A percentile compares a stretch with the other conserved stretches of the same genome.
phyloP scores from a whole-genome alignment of 2,329 filamentous ascomycete species.

The Ophiocordyceps camponoti-rufipedis region DNA sequence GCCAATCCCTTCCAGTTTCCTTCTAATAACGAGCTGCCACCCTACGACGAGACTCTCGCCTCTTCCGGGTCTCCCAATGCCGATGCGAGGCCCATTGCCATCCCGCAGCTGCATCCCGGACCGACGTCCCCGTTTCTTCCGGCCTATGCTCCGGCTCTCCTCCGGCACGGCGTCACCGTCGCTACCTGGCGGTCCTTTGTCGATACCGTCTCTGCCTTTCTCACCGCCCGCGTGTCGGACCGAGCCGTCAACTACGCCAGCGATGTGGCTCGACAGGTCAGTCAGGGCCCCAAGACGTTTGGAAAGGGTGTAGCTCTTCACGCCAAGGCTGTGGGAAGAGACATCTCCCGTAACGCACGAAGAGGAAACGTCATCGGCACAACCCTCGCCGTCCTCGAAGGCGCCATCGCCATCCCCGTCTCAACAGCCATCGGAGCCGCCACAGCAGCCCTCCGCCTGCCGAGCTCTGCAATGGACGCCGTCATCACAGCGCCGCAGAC shows the following conservation, averaged over 20 bases:
- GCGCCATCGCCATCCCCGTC: slow-evolving; percentile 19
- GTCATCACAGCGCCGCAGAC: slow-evolving; percentile 19
- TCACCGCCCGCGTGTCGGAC: slow-evolving; percentile 24
- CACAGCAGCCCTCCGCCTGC: slow-evolving; percentile 15
- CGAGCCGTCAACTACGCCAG: slow-evolving; percentile 23
- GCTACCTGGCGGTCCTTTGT: slow-evolving; percentile 17
- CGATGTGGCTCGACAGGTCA: slow-evolving; percentile 18
- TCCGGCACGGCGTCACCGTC: slow-evolving; percentile 17
- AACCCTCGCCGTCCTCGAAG: slow-evolving; percentile 16
- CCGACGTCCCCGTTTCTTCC: slow-evolving; percentile 18
- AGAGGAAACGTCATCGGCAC: slow-evolving; percentile 21
- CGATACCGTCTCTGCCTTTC: slow-evolving; percentile 24
- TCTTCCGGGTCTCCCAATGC: neutral
- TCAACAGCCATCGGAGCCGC: slow-evolving; percentile 17
- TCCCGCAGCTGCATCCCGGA: slow-evolving; percentile 18
- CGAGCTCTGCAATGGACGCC: slow-evolving; percentile 14
- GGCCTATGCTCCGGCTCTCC: slow-evolving; percentile 19
- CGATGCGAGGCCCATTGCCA: slow-evolving; percentile 15
- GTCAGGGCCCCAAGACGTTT: slow-evolving; percentile 15
- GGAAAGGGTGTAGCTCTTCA: slow-evolving; percentile 18
- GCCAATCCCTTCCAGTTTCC: slow-evolving; percentile 21
- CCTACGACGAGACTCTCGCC: slow-evolving; percentile 7
- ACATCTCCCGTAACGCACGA: slow-evolving; percentile 17
- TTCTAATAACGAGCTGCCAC: slow-evolving; percentile 9
- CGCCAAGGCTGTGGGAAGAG: slow-evolving; percentile 17